phyloP scores from a whole-genome alignment of 306 rosid species.

The Fragaria ananassa region DNA sequence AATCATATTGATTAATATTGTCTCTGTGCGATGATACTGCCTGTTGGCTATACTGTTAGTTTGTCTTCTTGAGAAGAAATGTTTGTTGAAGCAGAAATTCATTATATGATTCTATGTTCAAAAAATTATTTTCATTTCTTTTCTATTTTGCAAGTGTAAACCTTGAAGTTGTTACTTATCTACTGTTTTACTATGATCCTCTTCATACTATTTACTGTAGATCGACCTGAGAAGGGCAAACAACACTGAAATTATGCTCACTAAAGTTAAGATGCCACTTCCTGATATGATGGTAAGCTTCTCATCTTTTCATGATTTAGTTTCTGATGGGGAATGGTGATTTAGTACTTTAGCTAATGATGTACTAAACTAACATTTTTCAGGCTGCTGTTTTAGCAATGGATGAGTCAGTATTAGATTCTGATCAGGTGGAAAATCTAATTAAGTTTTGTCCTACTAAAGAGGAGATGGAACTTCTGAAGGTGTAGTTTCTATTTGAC shows the following conservation, averaged over 20 bases:
- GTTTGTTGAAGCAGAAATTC: constrained; percentile 17
- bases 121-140: not conserved
- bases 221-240: constrained; percentile 94
- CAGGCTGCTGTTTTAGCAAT: constrained; percentile 91
- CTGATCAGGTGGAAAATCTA: constrained; percentile 96
- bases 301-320: not conserved
- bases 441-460: constrained; percentile 94
- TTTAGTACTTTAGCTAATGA: constrained; percentile 22
- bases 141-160: not conserved
- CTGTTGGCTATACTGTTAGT: constrained; percentile 11
- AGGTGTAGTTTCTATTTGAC: constrained; percentile 48
- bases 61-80: not conserved
- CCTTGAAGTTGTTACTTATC: constrained; percentile 21
- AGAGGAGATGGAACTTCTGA: constrained; percentile 97
- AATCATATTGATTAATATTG: constrained; percentile 16
- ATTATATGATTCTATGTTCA: not conserved
- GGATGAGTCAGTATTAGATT: constrained; percentile 89
- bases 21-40: constrained; percentile 9
- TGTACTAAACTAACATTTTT: constrained; percentile 26
- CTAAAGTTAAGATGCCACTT: constrained; percentile 99
- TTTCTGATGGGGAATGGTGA: not conserved
- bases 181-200: constrained; percentile 15
- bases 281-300: constrained; percentile 96
- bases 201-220: constrained; percentile 41
- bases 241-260: constrained; percentile 98